Evolutionary conservation across 495 filamentous ascomycete species (phyloP).

Genomic region (Beverwykella pulmonaria): DNA sequence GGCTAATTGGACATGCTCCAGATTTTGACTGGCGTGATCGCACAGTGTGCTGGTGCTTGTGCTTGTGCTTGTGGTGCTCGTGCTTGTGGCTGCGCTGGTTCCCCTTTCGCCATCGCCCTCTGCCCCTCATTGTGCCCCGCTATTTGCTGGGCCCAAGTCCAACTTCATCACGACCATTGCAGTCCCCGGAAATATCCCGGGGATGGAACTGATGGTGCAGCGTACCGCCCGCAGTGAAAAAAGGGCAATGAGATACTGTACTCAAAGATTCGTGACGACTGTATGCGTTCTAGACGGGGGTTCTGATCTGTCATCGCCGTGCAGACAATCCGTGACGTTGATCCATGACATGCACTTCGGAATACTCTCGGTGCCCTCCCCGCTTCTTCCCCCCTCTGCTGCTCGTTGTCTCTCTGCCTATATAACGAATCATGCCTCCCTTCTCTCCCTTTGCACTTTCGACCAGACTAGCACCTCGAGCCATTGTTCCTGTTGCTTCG

Average conservation of each 20-base stretch:
- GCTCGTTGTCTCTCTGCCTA: constrained; percentile 5
- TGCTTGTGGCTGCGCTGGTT: no score
- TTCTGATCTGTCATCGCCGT: no score
- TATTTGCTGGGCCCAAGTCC: not conserved
- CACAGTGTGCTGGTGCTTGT: no score
- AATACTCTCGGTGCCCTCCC: constrained; percentile 27
- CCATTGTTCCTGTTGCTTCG: constrained; percentile 25
- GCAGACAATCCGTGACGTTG: constrained; percentile 1
- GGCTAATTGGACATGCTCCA: not conserved
- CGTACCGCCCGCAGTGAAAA: no score
- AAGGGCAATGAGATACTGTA: no score
- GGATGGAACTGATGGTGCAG: no score
- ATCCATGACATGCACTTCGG: constrained; percentile 29
- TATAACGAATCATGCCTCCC: constrained; percentile 22
- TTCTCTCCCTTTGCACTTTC: constrained; percentile 32
- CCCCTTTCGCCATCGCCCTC: not conserved
- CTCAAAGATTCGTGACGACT: no score
- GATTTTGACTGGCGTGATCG: not conserved
- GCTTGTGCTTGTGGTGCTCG: no score
- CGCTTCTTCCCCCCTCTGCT: constrained; percentile 3
- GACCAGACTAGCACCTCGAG: constrained; percentile 27
- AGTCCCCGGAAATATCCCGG: not conserved
- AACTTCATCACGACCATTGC: not conserved
- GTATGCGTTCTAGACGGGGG: no score
- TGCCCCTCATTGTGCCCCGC: not conserved